Evolutionary conservation across 495 filamentous ascomycete genomes (phyloP).

Genomic region (Aspergillus homomorphus): DNA sequence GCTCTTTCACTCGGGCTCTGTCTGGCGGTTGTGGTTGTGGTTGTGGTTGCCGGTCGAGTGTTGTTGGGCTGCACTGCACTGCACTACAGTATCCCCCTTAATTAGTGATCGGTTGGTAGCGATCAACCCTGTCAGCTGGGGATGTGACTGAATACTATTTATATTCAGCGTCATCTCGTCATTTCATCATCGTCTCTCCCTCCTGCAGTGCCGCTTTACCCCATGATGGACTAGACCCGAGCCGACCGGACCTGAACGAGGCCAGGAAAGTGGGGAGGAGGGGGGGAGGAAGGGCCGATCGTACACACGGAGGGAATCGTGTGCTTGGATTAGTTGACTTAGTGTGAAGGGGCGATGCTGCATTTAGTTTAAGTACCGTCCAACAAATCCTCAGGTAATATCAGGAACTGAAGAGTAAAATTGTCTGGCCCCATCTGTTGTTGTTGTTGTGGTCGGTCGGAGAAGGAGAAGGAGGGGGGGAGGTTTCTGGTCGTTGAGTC

Average conservation of each 20-base stretch:
- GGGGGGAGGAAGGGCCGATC: constrained; percentile 2
- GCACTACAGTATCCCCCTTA: no score
- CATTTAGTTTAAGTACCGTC: not conserved
- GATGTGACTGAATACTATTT: no score
- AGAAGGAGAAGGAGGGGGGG: no score
- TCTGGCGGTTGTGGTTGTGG: not conserved
- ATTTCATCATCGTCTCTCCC: no score
- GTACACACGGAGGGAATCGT: not conserved
- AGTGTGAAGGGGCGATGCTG: not conserved
- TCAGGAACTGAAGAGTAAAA: no score
- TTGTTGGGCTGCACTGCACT: no score
- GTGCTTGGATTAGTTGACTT: no score
- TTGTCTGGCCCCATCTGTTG: not conserved
- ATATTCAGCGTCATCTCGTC: not conserved
- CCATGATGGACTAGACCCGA: not conserved
- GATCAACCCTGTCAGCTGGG: no score
- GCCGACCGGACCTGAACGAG: not conserved
- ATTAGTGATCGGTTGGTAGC: no score
- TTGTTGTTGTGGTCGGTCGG: no score
- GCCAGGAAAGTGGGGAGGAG: constrained; percentile 3
- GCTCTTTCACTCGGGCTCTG: not conserved
- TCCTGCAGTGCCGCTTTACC: not conserved
- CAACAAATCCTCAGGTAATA: not conserved
- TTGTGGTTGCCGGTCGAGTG: not conserved
- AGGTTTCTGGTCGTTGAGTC: constrained; percentile 19